These are phyloP conservation scores for Lipomyces yamanashiensis DNA, from an alignment of 805 yeast genomes.

Conservation along the genomic window DNA sequence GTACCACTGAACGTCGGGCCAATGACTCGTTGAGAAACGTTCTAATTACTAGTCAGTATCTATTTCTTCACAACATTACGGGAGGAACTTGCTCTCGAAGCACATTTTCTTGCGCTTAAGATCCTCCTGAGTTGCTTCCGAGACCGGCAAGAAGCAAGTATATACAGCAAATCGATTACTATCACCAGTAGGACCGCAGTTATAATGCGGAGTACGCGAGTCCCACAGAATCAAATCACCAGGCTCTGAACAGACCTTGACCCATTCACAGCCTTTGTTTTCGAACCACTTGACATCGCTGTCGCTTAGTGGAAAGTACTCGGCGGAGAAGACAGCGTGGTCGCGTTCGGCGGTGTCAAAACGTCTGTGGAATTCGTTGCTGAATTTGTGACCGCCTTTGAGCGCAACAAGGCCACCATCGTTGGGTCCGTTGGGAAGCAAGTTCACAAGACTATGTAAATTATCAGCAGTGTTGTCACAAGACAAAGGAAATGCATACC, in stretches of 20 bases:
- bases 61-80: neutral
- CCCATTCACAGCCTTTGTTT: conserved; percentile 18
- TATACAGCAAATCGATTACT: conserved; percentile 16
- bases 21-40: conserved; percentile 16
- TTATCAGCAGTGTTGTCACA: neutral
- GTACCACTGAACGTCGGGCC: conserved; percentile 20
- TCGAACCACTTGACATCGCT: conserved; percentile 18
- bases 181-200: conserved; percentile 12
- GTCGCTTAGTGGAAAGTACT: conserved; percentile 9
- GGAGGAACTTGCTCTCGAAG: conserved; percentile 9
- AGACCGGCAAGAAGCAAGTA: conserved; percentile 18
- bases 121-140: conserved; percentile 27
- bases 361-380: conserved; percentile 18
- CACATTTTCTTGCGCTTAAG: conserved; percentile 15
- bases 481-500: conserved; percentile 1
- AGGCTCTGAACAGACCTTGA: conserved; percentile 23
- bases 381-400: conserved; percentile 21
- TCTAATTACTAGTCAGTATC: conserved; percentile 1
- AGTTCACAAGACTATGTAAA: conserved; percentile 16
- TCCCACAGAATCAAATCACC: conserved; percentile 29
- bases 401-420: conserved; percentile 28
- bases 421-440: conserved; percentile 28
- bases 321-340: conserved; percentile 4
- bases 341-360: neutral
- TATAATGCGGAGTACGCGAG: conserved; percentile 25